Evolutionary conservation across 2,329 filamentous ascomycete genomes (phyloP), one percentile per base, ranked within the genome.

Genomic region (Curvularia verruculosa): DNA sequence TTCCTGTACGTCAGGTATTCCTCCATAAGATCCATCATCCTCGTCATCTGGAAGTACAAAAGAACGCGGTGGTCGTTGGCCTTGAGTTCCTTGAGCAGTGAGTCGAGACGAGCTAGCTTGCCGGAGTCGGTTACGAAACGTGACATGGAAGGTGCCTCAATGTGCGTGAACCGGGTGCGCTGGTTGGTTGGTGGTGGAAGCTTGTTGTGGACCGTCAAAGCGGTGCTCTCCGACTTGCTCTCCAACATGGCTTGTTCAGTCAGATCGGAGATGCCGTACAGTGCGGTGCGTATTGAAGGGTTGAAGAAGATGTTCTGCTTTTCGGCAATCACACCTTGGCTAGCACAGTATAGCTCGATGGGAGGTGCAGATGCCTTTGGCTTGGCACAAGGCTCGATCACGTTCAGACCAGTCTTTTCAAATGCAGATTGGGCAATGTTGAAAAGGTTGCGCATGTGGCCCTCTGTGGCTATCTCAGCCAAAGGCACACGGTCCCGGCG

Each of bases 41-140:
- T 90, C 3, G 95, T 99, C 95, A 99, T 99, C 82, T 99, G 95
- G 90, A 99, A 99, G 83, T 99, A 99, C 19, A 99, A 82, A 52
- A 99, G 83, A 21, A 99, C 95, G 71, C 95, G 92, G 69, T 99
- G 95, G 34, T 90, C 90, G 61, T 90, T 91, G 60, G 92, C 89
- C 83, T 98, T 99, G 70, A 99, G 87, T 75, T 92, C 85, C 74
- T 90, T 90, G 13, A 99, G 84, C 18, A 99, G 83, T 64, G 91
- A 84, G 74, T 99, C 95, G 49, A 99, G 83, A 73, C 92, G 92
- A 45, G 92, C 93, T 58, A 99, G 85, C 80, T 99, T 99, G 72
- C 95, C 95, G 51, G 92, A 96, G 78, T 98, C 95, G 1, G 94
- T 98, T 57, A 99, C 95, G 72, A 99, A 99, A 66, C 93, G 92